Evolutionary conservation across 768 basidiomycete genomes (phyloP).

Genomic region (Collybia sordida): DNA sequence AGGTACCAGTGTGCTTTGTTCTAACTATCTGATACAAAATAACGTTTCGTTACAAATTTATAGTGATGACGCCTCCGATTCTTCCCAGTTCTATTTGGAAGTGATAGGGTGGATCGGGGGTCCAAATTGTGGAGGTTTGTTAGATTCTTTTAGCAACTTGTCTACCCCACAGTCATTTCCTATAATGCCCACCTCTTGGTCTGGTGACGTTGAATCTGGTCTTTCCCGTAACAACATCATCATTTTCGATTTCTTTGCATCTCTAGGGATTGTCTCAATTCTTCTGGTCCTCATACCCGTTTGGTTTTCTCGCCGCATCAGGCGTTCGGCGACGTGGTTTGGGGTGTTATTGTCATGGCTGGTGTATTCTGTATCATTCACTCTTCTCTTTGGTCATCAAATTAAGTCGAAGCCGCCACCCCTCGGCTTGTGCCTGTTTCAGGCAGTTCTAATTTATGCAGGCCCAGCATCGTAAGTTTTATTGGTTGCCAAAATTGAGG

Average conservation of each 20-base stretch:
- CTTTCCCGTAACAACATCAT: background rate
- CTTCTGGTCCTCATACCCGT: background rate
- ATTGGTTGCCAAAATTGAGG: background rate
- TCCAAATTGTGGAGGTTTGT: too few relatives aligned
- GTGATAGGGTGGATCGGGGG: too few relatives aligned
- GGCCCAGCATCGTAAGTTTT: background rate
- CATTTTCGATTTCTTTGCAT: background rate
- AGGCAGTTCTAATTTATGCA: background rate
- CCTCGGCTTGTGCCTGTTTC: conserved; percentile 3
- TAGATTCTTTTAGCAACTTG: too few relatives aligned
- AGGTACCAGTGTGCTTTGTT: too few relatives aligned
- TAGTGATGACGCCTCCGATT: too few relatives aligned
- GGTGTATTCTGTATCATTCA: background rate
- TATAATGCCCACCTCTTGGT: too few relatives aligned
- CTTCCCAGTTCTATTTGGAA: too few relatives aligned
- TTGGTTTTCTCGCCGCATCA: background rate
- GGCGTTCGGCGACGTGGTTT: background rate
- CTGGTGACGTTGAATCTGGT: too few relatives aligned
- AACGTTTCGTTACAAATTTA: too few relatives aligned
- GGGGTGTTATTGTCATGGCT: background rate
- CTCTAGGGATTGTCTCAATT: background rate
- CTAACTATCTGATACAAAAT: too few relatives aligned
- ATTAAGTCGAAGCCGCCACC: background rate
- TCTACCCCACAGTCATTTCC: too few relatives aligned
- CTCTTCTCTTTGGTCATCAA: background rate